Conservation (phyloP, 768 basidiomycete genomes). For the Cystobasidium onofrii region DNA sequence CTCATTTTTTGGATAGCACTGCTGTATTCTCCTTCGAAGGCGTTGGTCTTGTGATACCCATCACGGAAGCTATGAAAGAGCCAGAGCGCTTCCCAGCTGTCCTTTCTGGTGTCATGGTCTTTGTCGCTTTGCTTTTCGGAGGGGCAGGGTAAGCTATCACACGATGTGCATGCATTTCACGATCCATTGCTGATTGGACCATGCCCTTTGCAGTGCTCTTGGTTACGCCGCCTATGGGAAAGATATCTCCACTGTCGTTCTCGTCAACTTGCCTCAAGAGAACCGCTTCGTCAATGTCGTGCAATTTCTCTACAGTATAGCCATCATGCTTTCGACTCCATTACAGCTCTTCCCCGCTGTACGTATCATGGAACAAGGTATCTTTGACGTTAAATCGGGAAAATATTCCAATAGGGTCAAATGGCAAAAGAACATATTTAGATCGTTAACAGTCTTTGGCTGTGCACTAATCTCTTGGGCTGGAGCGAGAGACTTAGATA, state of each 20-base stretch:
- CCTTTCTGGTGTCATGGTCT: conserved; percentile 83
- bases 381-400: conserved; percentile 72
- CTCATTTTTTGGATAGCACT: conserved; percentile 53
- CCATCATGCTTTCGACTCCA: conserved; percentile 53
- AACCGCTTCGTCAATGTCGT: conserved; percentile 83
- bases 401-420: conserved; percentile 66
- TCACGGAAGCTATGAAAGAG: conserved; percentile 93
- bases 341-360: conserved; percentile 66
- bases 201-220: conserved; percentile 14
- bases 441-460: conserved; percentile 53
- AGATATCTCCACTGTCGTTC: conserved; percentile 74
- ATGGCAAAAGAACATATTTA: conserved; percentile 81
- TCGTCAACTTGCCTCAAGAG: conserved; percentile 79
- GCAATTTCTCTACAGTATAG: conserved; percentile 55
- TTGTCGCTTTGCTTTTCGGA: conserved; percentile 51
- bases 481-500: conserved; percentile 83
- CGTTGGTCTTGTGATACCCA: conserved; percentile 93
- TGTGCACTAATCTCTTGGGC: conserved; percentile 64
- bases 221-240: conserved; percentile 13
- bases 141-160: conserved; percentile 33
- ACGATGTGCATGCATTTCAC: too few relatives aligned
- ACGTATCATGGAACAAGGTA: conserved; percentile 89
- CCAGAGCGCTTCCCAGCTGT: conserved; percentile 85
- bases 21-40: conserved; percentile 98
- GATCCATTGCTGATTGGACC: too few relatives aligned